Percentiles rank a stretch among this genome's conserved stretches.
These are phyloP conservation scores for Solanum lignicaule DNA, from an alignment of 257 asterid genomes.

Conservation along the genomic window DNA sequence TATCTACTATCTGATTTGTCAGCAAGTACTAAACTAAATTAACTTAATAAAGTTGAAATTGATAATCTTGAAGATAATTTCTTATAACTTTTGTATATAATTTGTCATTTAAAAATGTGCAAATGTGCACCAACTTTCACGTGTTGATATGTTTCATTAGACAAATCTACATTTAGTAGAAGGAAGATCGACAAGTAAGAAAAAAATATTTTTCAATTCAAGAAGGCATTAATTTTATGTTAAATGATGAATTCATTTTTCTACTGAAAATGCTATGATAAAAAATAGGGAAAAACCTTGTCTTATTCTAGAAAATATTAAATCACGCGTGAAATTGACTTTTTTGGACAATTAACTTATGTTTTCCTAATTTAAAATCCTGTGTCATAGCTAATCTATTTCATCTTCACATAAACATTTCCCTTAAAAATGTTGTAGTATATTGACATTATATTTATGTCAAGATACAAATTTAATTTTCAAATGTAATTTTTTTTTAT, in stretches of 20 bases:
- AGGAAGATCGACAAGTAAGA: not conserved
- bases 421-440: not conserved
- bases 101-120: not conserved
- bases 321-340: not conserved
- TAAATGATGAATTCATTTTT: not conserved
- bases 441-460: not conserved
- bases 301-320: not conserved
- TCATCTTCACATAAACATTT: not conserved
- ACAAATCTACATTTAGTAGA: not conserved
- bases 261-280: not conserved
- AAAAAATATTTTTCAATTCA: no score
- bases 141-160: not conserved
- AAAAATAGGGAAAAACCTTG: no score
- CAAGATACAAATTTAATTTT: not conserved
- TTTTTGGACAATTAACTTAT: not conserved
- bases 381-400: not conserved
- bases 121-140: not conserved
- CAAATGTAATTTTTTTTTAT: not conserved
- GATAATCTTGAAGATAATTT: not conserved
- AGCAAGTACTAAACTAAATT: not conserved
- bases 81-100: not conserved
- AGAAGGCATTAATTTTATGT: no score
- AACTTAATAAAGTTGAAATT: not conserved
- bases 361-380: not conserved
- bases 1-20: not conserved